A percentile compares a stretch with the other conserved stretches of the same genome.
Conservation (phyloP, 768 basidiomycete genomes). For the Suillus spraguei region DNA sequence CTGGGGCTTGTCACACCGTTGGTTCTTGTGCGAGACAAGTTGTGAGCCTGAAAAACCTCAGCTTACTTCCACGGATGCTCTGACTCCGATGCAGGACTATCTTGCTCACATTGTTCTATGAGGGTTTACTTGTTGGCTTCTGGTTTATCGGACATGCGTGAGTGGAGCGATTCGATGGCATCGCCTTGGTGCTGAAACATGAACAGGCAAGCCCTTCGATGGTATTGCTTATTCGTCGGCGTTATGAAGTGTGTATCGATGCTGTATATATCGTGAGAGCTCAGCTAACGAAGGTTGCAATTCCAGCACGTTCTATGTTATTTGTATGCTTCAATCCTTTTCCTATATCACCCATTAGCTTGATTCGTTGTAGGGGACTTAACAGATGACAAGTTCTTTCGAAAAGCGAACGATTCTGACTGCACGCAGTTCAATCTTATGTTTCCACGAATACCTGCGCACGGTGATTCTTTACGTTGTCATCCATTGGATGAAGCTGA, state of each 20-base stretch:
- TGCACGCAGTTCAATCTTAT: slow-evolving; percentile 86
- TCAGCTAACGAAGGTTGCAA: slow-evolving; percentile 15
- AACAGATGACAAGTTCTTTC: slow-evolving; percentile 92
- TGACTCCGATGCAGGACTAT: slow-evolving; percentile 65
- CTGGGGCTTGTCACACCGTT: slow-evolving; percentile 87
- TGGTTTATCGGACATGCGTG: slow-evolving; percentile 96
- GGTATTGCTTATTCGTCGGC: slow-evolving; percentile 82
- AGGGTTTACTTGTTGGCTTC: slow-evolving; percentile 86
- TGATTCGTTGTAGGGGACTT: slow-evolving; percentile 72
- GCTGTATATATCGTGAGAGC: slow-evolving; percentile 13
- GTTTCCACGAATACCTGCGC: slow-evolving; percentile 70
- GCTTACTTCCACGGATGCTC: slow-evolving; percentile 9
- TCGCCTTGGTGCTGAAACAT: slow-evolving; percentile 12
- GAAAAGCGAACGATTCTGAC: slow-evolving; percentile 92
- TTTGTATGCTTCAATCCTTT: slow-evolving; percentile 56
- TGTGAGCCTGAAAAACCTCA: slow-evolving; percentile 53
- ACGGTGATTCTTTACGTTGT: slow-evolving; percentile 49
- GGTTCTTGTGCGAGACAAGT: slow-evolving; percentile 84
- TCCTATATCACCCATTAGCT: slow-evolving; percentile 8
- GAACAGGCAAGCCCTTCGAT: slow-evolving; percentile 73
- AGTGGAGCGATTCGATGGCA: slow-evolving; percentile 30
- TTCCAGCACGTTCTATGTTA: slow-evolving; percentile 76
- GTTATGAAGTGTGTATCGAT: slow-evolving; percentile 71
- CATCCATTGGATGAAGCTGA: slow-evolving; percentile 3
- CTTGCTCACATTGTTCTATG: slow-evolving; percentile 76